Evolutionary conservation across 2,329 filamentous ascomycete species (phyloP).

Genomic region (Alternaria brassicae): DNA sequence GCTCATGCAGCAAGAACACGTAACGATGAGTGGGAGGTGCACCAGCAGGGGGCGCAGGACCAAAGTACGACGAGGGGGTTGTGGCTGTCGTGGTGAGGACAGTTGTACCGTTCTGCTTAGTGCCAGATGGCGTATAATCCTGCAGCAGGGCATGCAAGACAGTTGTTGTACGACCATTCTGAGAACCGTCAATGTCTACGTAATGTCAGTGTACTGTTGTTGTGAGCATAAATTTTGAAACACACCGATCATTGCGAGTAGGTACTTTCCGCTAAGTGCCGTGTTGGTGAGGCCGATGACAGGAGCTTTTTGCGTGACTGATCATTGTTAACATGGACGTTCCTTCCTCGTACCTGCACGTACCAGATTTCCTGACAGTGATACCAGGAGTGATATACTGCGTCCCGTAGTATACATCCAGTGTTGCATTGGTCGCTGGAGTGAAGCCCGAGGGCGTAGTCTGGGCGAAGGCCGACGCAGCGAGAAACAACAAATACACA

Average conservation of each 20-base stretch:
- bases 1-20: slow-evolving; percentile 40
- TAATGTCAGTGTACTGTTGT: background rate
- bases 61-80: slow-evolving; percentile 38
- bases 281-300: slow-evolving; percentile 34
- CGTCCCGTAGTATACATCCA: slow-evolving; percentile 43
- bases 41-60: slow-evolving; percentile 40
- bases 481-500: slow-evolving; percentile 17
- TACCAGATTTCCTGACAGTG: slow-evolving; percentile 39
- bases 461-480: slow-evolving; percentile 25
- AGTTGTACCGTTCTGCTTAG: slow-evolving; percentile 31
- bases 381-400: slow-evolving; percentile 39
- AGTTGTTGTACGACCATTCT: slow-evolving; percentile 24
- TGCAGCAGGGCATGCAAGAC: slow-evolving; percentile 41
- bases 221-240: slow-evolving; percentile 13
- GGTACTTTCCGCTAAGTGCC: slow-evolving; percentile 35
- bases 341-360: background rate
- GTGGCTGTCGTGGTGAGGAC: slow-evolving; percentile 40
- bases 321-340: background rate
- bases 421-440: slow-evolving; percentile 28
- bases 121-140: slow-evolving; percentile 33
- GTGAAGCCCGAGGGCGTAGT: slow-evolving; percentile 35
- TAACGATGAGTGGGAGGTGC: slow-evolving; percentile 41
- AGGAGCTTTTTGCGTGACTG: slow-evolving; percentile 29
- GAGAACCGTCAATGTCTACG: slow-evolving; percentile 17
- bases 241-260: slow-evolving; percentile 42